Conservation (phyloP, 106 monocot species). For the Acanthochlamys bracteata region DNA sequence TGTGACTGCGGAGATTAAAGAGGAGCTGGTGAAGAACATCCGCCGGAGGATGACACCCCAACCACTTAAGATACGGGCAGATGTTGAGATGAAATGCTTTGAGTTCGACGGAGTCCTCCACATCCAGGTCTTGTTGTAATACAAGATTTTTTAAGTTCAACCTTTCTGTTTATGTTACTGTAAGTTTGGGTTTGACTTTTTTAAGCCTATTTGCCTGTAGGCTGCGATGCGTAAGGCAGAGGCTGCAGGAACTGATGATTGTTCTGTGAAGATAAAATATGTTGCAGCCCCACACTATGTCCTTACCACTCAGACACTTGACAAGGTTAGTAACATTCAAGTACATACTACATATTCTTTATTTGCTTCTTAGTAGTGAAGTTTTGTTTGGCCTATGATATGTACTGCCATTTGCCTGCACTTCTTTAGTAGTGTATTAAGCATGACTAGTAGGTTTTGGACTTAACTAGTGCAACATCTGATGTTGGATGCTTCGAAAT, state of each 20-base stretch:
- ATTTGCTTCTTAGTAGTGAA: not conserved
- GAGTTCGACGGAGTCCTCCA: conserved; percentile 90
- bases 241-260: conserved; percentile 70
- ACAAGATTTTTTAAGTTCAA: not conserved
- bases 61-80: conserved; percentile 81
- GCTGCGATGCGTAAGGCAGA: conserved; percentile 88
- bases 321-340: conserved; percentile 40
- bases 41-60: conserved; percentile 92
- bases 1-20: conserved; percentile 76
- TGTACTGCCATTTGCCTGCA: no score
- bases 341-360: not conserved
- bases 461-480: no score
- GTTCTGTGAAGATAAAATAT: conserved; percentile 83
- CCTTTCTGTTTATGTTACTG: not conserved
- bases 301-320: conserved; percentile 89
- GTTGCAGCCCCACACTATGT: conserved; percentile 93
- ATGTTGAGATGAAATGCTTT: conserved; percentile 90
- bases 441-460: no score
- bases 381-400: not conserved
- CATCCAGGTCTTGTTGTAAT: conserved; percentile 45
- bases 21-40: conserved; percentile 73
- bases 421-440: no score
- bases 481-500: no score
- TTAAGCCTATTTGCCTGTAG: conserved; percentile 22
- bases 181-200: not conserved